Base-by-base conservation (phyloP, 1,284 basidiomycete species). In the Sanghuangporus sanghuang region DNA sequence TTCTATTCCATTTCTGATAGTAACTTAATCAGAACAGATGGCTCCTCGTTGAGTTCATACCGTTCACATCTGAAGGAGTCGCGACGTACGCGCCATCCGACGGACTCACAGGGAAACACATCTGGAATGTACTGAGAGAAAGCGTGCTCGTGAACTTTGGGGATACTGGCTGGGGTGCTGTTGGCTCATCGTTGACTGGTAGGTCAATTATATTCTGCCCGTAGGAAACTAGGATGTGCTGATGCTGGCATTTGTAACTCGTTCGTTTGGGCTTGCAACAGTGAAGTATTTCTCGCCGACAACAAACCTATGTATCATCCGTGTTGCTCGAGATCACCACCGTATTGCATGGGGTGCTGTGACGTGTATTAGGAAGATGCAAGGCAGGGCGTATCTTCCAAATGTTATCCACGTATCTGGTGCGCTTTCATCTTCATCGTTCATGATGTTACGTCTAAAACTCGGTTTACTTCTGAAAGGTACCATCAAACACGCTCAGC, bases 241-340 rank as follows among this genome's bases (percentile, higher is more conserved):
- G 27, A 44, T 32, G 46, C n/a, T 27, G 27, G 16, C 21, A 46
- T 46, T n/a, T 32, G 27, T 32, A 9, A n/a, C 3, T 27, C 6
- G 27, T 50, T 21, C 4, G 50, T 38, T 16, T 59, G 5, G 38
- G 59, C 2, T 56, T 62, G 35, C 6, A 9, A 11, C 63, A 92
- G 90, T 93, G 64, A 93, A 92, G 73, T 93, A 93, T 69, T 92
- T 85, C 69, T 92, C 91, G 0, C 87, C 89, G 0, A 84, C 80
- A 18, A 93, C 90, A 8, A 85, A 85, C 67, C 77, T 92, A 0
- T 90, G 87, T 69, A 92, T 93, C 69, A 81, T 93, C 53, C 86
- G 90, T 32, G 89, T 92, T 35, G 87, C 85, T 18, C 77, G 91
- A 54, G 90, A 92, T 61, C 87, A 89, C 60, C 83, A 91, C 68